Evolutionary conservation across 192 early-diverging fungal species (phyloP), one percentile per base, ranked within the genome.

Genomic region (Entomortierella lignicola): DNA sequence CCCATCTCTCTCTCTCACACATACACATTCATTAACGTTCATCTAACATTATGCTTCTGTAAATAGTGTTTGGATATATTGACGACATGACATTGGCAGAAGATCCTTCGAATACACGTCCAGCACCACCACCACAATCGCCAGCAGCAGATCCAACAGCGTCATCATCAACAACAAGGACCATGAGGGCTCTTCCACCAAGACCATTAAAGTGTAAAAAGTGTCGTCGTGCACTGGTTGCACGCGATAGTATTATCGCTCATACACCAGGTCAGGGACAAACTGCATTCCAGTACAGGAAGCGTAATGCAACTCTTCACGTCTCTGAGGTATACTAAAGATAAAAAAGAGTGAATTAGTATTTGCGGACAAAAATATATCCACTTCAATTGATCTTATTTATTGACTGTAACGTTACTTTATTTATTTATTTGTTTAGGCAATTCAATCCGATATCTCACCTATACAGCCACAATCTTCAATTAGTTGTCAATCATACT

Each of bases 251-350:
- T 69, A 82, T 95, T 17, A 79, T 94, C 42, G 74, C 88, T 4
- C 94, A 95, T 82, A 73, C 83, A 43, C 81, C 88, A 20, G 94
- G 93, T 23, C 83, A 85, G 37, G 94, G 93, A 6, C 91, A 95
- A 66, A 69, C 71, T 0, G 85, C 90, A 1, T 95, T 95, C 63
- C 85, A 90, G 29, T 94, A 89, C 69, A 85, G 88, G 42, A 94
- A 94, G 64, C 90, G 93, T 18, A 87, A 89, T 56, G 62, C 71
- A 1, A 79, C 72, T 17, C 83, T 88, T 25, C 79, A 85, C 52
- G 50, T 84, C 6, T 66, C 81, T 2, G 65, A 69, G 54, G 66
- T 51, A 73, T 51, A 17, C 4, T 10, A 15, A n/a, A n/a, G n/a
- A n/a, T n/a, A n/a, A n/a, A n/a, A n/a, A n/a, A n/a, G n/a, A n/a